Evolutionary conservation across 495 filamentous ascomycete genomes (phyloP), one percentile per base, ranked within the genome.

Genomic region (Neurospora tetrasperma): DNA sequence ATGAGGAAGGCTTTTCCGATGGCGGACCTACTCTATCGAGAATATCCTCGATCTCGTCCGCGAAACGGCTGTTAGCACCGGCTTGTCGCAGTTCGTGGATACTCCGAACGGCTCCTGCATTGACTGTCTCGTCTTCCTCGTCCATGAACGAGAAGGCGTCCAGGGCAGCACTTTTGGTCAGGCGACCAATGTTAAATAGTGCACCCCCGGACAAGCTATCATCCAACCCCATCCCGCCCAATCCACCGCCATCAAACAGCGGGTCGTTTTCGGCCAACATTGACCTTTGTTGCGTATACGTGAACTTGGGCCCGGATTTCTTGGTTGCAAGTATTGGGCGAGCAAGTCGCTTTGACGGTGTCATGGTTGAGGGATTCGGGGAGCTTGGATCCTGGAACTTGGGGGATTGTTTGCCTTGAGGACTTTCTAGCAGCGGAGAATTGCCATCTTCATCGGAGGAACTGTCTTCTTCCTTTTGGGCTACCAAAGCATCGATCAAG

Each of bases 21-120:
- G 86, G 82, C 46, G 86, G 84, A 70, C 92, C 90, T 74, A 99
- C 91, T 73, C 96, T 92, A 72, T 96, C 93, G 73, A 97, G 85
- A 11, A 97, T 84, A 69, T 93, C 90, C 76, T 95, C 92, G 70
- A 96, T 86, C 69, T 94, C 91, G 75, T 93, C 89, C 8, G 90
- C 82, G 72, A 96, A 94, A 23, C 94, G 90, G 69, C 89, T 90
- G 79, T 94, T 96, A 31, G 90, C 90, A 9, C 96, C 96, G 46
- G 93, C 90, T 75, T 93, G 91, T 74, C 94, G 88, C 59, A 99
- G 85, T 79, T 99, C 96, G 78, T 98, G 94, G 42, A 98, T 92
- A 74, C 90, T 96, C 69, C 91, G 89, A 72, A 97, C 90, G 70
- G 87, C 83, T 16, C 85, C 86, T 59, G 85, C 83, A 62, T 81